Percentiles rank a stretch among this genome's conserved stretches.
Conservation (phyloP, 2,329 filamentous ascomycete genomes). For the Dactylellina haptotyla region DNA sequence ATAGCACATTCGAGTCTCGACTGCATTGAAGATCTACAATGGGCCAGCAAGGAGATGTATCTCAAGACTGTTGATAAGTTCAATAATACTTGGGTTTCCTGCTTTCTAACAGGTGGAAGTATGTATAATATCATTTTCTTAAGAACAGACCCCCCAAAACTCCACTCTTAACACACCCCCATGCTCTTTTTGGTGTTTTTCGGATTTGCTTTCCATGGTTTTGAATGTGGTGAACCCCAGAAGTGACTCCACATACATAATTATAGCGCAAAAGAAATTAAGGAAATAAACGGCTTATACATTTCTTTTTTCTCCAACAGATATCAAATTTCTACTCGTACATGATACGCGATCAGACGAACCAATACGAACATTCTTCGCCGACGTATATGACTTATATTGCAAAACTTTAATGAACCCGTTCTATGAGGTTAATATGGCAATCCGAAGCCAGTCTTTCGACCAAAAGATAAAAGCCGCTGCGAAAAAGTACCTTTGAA, state of each 20-base stretch:
- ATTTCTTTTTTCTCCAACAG: constrained; percentile 54
- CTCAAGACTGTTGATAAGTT: constrained; percentile 97
- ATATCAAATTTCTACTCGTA: constrained; percentile 92
- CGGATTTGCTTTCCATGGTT: constrained; percentile 5
- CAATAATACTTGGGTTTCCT: constrained; percentile 93
- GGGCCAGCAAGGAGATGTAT: constrained; percentile 79
- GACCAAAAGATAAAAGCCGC: constrained; percentile 82
- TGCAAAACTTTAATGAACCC: constrained; percentile 97
- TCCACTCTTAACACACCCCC: background rate
- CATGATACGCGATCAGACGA: constrained; percentile 95
- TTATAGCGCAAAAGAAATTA: background rate
- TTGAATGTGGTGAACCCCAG: constrained; percentile 17
- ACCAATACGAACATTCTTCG: constrained; percentile 92
- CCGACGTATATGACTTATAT: constrained; percentile 95
- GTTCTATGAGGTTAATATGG: constrained; percentile 87
- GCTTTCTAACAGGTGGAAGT: constrained; percentile 88
- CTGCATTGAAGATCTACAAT: constrained; percentile 95
- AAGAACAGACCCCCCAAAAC: constrained; percentile 7
- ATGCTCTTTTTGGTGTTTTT: background rate
- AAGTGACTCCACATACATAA: constrained; percentile 2
- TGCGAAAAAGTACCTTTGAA: constrained; percentile 87
- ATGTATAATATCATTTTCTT: constrained; percentile 54
- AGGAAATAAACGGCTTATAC: constrained; percentile 35
- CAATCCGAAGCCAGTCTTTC: constrained; percentile 87
- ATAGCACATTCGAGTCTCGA: constrained; percentile 93